Evolutionary conservation across 129 eudicot genomes (phyloP).

Genomic region (Pseudognaphalium luteoalbum): DNA sequence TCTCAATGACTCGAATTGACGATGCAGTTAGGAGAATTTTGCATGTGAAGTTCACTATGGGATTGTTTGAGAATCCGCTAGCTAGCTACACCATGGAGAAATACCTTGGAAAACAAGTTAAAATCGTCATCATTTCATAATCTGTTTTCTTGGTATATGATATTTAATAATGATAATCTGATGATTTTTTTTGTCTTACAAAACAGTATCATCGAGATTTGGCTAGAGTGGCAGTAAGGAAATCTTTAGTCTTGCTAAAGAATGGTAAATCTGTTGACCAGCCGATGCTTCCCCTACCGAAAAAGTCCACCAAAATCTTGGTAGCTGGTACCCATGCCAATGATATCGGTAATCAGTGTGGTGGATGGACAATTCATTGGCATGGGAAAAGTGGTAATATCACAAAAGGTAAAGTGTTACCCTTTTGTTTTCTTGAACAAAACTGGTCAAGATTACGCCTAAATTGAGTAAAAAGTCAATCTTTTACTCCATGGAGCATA

Average conservation of each 20-base stretch:
- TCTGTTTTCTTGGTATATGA: too few relatives aligned
- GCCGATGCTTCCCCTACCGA: constrained; percentile 71
- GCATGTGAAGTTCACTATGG: constrained; percentile 66
- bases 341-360: constrained; percentile 77
- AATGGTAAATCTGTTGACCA: constrained; percentile 51
- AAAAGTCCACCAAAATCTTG: constrained; percentile 60
- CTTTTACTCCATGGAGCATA: too few relatives aligned
- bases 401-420: constrained; percentile 49
- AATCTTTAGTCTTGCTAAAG: constrained; percentile 78
- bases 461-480: too few relatives aligned
- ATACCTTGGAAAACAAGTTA: constrained; percentile 63
- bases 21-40: constrained; percentile 75
- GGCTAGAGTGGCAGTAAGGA: constrained; percentile 86
- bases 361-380: constrained; percentile 91
- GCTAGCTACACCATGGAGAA: constrained; percentile 59
- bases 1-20: constrained; percentile 66
- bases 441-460: background rate
- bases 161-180: too few relatives aligned
- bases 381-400: constrained; percentile 70
- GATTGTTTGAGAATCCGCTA: constrained; percentile 70
- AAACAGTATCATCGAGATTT: constrained; percentile 67
- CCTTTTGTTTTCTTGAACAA: constrained; percentile 2
- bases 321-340: constrained; percentile 79
- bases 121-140: too few relatives aligned
- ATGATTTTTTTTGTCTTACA: background rate